Percentiles rank a stretch among this genome's conserved stretches.
Conservation (phyloP, 805 yeast species). For the Wickerhamiella siamensis region DNA sequence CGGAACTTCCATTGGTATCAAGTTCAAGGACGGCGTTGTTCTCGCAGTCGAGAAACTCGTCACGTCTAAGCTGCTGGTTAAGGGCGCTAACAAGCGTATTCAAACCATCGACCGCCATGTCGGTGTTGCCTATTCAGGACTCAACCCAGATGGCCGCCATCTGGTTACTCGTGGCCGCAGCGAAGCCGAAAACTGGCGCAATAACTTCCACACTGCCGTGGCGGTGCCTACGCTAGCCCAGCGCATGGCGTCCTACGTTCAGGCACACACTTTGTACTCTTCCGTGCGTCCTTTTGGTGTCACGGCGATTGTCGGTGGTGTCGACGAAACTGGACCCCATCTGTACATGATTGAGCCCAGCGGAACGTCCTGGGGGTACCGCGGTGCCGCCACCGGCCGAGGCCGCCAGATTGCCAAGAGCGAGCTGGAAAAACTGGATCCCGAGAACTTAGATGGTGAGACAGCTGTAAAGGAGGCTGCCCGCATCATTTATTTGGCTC, state of each 20-base stretch:
- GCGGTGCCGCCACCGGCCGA: slow-evolving; percentile 95
- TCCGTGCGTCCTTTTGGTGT: slow-evolving; percentile 98
- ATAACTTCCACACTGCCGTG: slow-evolving; percentile 60
- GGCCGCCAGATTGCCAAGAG: slow-evolving; percentile 98
- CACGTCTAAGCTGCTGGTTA: slow-evolving; percentile 73
- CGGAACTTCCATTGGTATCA: slow-evolving; percentile 87
- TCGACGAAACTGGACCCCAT: slow-evolving; percentile 73
- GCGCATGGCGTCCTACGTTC: slow-evolving; percentile 80
- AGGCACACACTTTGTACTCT: slow-evolving; percentile 87
- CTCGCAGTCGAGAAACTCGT: slow-evolving; percentile 92
- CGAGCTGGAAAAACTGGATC: slow-evolving; percentile 80
- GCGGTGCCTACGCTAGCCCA: slow-evolving; percentile 72
- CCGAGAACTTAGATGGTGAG: slow-evolving; percentile 48
- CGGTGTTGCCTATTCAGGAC: slow-evolving; percentile 90
- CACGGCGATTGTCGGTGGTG: slow-evolving; percentile 83
- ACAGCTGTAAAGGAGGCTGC: slow-evolving; percentile 94
- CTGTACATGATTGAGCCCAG: slow-evolving; percentile 95
- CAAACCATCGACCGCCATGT: slow-evolving; percentile 88
- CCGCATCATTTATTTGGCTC: slow-evolving; percentile 80
- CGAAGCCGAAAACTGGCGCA: slow-evolving; percentile 70
- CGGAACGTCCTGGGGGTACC: slow-evolving; percentile 95
- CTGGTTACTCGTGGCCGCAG: slow-evolving; percentile 84
- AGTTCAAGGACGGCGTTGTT: slow-evolving; percentile 87
- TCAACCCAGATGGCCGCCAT: slow-evolving; percentile 93
- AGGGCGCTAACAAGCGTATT: slow-evolving; percentile 77